Base-by-base conservation (phyloP, 1,139 yeast genomes). In the Lodderomyces theae region DNA sequence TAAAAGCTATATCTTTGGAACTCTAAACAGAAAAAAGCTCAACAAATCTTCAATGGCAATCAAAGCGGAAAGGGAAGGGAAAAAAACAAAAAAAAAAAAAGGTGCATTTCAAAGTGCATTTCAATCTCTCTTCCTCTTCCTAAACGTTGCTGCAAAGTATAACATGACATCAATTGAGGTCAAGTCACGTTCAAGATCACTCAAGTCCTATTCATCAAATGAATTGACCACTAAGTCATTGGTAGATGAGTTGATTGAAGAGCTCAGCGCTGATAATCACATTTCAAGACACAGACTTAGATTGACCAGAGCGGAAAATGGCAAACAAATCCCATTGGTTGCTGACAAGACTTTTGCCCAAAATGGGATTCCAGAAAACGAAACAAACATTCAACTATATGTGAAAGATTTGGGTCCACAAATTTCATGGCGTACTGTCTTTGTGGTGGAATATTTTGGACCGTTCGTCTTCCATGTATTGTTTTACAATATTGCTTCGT, bases 321-420 rank as follows among this genome's bases (percentile, higher is more conserved):
- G 60, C 35, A 64, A 63, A 39, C 69, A 66, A 24, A 54, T 59
- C 18, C 67, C 74, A 3, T 60, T 71, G 44, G 62, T 60, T 37
- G 37, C 54, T 10, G 53, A 55, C 39, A 61, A 63, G 42, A 55
- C 67, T 4, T 63, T 71, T 37, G 50, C 46, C 39, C 63, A 58
- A 28, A 61, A 63, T 45, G 70, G 72, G 8, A 46, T 66, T 41
- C 52, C 57, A 31, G 49, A 52, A 37, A 39, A 51, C 41, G 56
- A 57, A 22, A 44, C 56, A 6, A 57, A 60, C 38, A 66, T 72
- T 34, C 57, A 61, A 9, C 64, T 75, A 17, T 77, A 64, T 47
- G 86, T 83, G 43, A 89, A 90, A 60, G 97, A 90, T 56, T 73
- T 92, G 49, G 98, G 97, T 16, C 94, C 95, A 1, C 98, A 92